Base-by-base conservation (phyloP, 106 monocot genomes). In the Platanthera zijinensis region DNA sequence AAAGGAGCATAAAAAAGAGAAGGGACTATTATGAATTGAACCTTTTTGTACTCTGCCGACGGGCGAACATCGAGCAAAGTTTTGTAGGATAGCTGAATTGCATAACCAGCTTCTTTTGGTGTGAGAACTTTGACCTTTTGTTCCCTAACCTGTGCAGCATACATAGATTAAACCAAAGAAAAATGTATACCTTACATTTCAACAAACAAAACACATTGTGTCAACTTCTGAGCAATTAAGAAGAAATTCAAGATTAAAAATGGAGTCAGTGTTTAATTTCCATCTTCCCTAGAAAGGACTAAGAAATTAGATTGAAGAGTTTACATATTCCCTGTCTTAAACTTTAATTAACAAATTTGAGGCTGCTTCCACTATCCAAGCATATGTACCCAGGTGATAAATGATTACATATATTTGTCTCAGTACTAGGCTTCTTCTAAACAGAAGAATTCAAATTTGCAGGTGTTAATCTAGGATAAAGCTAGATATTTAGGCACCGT, bases 31-130 rank as follows among this genome's bases (percentile, higher is more conserved):
- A 54, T 0, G 17, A 78, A 8, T 17, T 73, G 73, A 7, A 88
- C 96, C 93, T 93, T 97, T 22, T 89, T 77, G 28, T 82, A 81
- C 68, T 97, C 96, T 1, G 68, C 79, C 39, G 93, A 91, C 19
- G 96, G 96, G 10, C 96, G 91, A 53, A 97, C 96, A 85, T 97
- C 96, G 78, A 97, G 91, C 19, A 97, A 86, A 67, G 80, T 75
- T 61, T 91, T 97, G 69, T 86, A 79, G 4, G 93, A 89, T 61
- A 97, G 91, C 76, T 94, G 89, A 79, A 88, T 84, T 57, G 96
- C 91, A 86, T 97, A 97, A 77, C 96, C 96, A 86, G 96, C 96
- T 87, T 97, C 96, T 80, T 80, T 97, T 69, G 96, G 93, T 57
- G 91, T 86, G 46, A 97, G 87, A 9, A 86, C 84, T 81, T 91